Base-by-base conservation (phyloP, 768 basidiomycete species). In the Mrakia blollopis region DNA sequence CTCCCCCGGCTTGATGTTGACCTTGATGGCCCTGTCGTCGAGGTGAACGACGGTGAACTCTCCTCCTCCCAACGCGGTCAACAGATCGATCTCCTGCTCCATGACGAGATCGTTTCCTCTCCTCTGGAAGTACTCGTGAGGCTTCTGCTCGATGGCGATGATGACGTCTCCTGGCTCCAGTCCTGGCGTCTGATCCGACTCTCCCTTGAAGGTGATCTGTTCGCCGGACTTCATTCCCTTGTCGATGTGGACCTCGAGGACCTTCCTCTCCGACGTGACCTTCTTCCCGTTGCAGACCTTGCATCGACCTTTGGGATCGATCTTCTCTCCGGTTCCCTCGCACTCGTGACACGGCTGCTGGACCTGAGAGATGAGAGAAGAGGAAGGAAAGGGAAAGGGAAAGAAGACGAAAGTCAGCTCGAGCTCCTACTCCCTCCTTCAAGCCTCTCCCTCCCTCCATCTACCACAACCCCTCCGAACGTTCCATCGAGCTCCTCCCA, bases 161-260 rank as follows among this genome's bases (percentile, higher is more conserved):
- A 95, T 88, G 25, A 97, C 94, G 80, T 99, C 97, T 80, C 97
- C 97, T 2, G 97, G 90, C 77, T 92, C 88, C 61, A 92, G 89
- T 21, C 87, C 90, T 1, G 96, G 95, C 5, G 92, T 89, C 83
- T 97, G 94, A 82, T 97, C 94, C 80, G 92, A 93, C 85, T 96
- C 95, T 65, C 94, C 94, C 73, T 86, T 83, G 85, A 96, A 97
- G 73, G 87, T 88, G 81, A 96, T 91, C 0, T 92, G 93, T 84
- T 96, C 92, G 16, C 93, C 93, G 74, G 91, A 90, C 85, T 91
- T 92, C 94, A 97, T 97, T 72, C 94, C 94, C 87, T 93, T 94
- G 88, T 98, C 95, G 87, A 98, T 91, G 83, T 94, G 92, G 52
- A 99, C 96, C 85, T 99, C 97, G 81, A 98, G 86, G 78, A 98